A percentile compares a stretch with the other conserved stretches of the same genome.
phyloP scores from a whole-genome alignment of 176 grass and related monocot genomes.

The Cenchrus fungigraminus region DNA sequence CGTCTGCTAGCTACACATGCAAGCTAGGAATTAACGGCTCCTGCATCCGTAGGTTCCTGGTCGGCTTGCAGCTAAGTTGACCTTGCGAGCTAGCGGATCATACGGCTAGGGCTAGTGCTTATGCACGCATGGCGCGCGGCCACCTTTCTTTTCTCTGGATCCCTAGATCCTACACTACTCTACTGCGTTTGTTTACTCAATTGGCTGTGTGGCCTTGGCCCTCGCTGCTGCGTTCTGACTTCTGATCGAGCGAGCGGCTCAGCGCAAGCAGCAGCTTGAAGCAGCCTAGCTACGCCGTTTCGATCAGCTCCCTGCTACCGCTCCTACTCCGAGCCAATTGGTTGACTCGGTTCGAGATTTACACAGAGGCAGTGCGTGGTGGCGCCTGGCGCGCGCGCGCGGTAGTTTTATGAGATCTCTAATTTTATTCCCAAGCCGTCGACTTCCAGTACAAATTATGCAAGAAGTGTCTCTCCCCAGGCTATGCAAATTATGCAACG shows the following conservation, averaged over 20 bases:
- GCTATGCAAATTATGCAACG: too few relatives aligned
- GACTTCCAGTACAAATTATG: too few relatives aligned
- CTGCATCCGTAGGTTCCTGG: neutral
- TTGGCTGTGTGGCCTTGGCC: neutral
- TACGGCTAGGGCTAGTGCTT: neutral
- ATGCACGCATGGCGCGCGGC: neutral
- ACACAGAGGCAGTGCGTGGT: too few relatives aligned
- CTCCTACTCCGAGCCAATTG: neutral
- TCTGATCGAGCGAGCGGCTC: neutral
- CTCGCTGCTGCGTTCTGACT: neutral
- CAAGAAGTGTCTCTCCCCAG: too few relatives aligned
- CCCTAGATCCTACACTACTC: constrained; percentile 12
- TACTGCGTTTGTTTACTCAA: constrained; percentile 20
- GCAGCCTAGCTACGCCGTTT: neutral
- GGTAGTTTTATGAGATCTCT: too few relatives aligned
- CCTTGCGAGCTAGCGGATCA: neutral
- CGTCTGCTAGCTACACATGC: neutral
- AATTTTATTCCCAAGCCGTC: too few relatives aligned
- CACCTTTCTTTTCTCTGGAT: neutral
- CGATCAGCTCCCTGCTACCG: neutral
- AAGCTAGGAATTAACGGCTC: constrained; percentile 3
- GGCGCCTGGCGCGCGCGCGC: too few relatives aligned
- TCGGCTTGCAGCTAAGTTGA: constrained; percentile 25
- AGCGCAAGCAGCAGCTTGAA: too few relatives aligned
- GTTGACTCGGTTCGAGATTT: too few relatives aligned